Base-by-base conservation (phyloP, 2,329 filamentous ascomycete genomes). In the Eutypella sp. region DNA sequence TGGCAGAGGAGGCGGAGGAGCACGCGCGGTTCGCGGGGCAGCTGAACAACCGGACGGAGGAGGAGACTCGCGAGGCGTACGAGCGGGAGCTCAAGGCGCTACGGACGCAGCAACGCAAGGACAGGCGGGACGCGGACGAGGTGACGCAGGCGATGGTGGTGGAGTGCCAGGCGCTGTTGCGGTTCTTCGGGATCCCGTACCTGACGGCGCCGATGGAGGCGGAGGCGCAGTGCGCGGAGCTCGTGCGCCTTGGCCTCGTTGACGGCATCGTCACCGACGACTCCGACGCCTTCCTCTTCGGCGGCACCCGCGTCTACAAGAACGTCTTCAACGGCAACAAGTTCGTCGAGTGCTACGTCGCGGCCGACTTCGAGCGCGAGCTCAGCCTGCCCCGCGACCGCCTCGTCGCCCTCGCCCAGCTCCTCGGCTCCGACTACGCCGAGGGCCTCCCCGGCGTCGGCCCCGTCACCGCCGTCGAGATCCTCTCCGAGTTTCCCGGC, bases 311-410 rank as follows among this genome's bases (percentile, higher is more conserved):
- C 16, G 87, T 99, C 19, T 99, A 99, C 75, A 99, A 99, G 67
- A 99, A 99, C 72, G 95, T 99, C 90, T 99, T 99, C 75, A 99
- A 96, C 67, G 85, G 89, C 57, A 93, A 93, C 66, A 99, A 99
- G 64, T 95, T 89, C 57, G 93, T 99, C 36, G 93, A 99, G 69
- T 97, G 93, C 68, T 99, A 97, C 62, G 78, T 99, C 9, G 71
- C 83, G 2, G 74, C 73, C 0, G 93, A 99, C 59, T 74, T 99
- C 0, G 89, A 95, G 58, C 87, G 87, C 56, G 95, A 99, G 57
- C 85, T 96, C 51, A 89, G 87, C 0, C 79, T 99, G 0, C 85
- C 88, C 3, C 82, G 92, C n/a, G 77, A 85, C 44, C 89, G 92
- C 59, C 81, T 99, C 43, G 96, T 99, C 50, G 79, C 86, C 16